phyloP scores from a whole-genome alignment of 805 yeast genomes.

The Candida verbasci region DNA sequence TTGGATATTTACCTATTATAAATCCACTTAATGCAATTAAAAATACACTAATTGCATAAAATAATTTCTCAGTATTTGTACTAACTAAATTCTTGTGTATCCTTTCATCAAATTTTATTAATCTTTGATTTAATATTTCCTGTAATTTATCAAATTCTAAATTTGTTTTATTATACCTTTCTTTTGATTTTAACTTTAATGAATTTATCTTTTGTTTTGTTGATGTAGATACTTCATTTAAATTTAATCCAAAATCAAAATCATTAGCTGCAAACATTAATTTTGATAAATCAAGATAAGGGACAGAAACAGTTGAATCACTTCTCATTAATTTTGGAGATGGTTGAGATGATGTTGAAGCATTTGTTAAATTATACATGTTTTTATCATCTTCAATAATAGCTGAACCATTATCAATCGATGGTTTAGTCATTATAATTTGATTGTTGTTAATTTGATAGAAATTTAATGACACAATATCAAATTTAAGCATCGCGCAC shows the following conservation, averaged over 20 bases:
- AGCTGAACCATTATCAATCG: neutral
- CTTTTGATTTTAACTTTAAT: constrained; percentile 32
- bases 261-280: constrained; percentile 33
- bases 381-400: neutral
- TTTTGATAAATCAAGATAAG: constrained; percentile 33
- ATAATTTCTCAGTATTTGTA: constrained; percentile 60
- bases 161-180: constrained; percentile 19
- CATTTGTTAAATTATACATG: constrained; percentile 1
- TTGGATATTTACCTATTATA: constrained; percentile 73
- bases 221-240: constrained; percentile 31
- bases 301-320: constrained; percentile 23
- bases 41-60: constrained; percentile 71
- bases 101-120: constrained; percentile 32
- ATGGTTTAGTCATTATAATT: neutral
- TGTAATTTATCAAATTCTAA: constrained; percentile 28
- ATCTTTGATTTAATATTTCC: constrained; percentile 25
- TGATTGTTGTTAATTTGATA: too few species aligned
- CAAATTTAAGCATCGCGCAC: neutral
- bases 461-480: neutral
- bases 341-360: constrained; percentile 1
- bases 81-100: constrained; percentile 30
- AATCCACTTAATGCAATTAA: constrained; percentile 69
- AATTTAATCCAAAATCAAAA: constrained; percentile 39
- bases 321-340: constrained; percentile 14
- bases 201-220: constrained; percentile 28